Percentiles rank a stretch among this genome's conserved stretches.
Evolutionary conservation across 1,139 yeast genomes (phyloP).

Genomic region (Saccharomycopsis phalli): DNA sequence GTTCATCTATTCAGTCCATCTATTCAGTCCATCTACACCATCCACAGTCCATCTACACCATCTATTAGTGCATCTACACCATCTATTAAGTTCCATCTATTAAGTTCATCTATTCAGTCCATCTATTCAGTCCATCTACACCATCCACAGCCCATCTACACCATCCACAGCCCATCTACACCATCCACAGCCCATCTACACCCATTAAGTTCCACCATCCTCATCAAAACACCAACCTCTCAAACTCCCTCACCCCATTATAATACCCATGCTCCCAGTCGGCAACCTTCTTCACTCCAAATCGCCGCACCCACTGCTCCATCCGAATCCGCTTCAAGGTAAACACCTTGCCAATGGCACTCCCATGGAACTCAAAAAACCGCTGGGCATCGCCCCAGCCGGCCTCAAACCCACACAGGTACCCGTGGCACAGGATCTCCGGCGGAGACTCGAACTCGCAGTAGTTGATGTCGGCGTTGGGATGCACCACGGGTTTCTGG

Average conservation of each 20-base stretch:
- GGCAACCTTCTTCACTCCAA: slow-evolving; percentile 46
- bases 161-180: too few relatives aligned
- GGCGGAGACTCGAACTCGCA: slow-evolving; percentile 30
- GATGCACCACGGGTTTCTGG: too few relatives aligned
- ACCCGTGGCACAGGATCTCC: slow-evolving; percentile 72
- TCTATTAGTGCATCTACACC: too few relatives aligned
- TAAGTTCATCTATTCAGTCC: too few relatives aligned
- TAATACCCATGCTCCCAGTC: slow-evolving; percentile 83
- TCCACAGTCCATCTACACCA: too few relatives aligned
- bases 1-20: too few relatives aligned
- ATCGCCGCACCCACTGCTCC: slow-evolving; percentile 44
- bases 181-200: too few relatives aligned
- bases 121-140: too few relatives aligned
- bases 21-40: too few relatives aligned
- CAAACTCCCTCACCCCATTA: slow-evolving; percentile 36
- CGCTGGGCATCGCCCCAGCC: slow-evolving; percentile 65
- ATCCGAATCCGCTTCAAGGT: slow-evolving; percentile 55
- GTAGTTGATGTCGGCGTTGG: neutral
- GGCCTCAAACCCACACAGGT: slow-evolving; percentile 59
- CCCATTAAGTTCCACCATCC: too few relatives aligned
- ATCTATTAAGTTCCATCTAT: too few relatives aligned
- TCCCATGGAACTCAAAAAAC: slow-evolving; percentile 61
- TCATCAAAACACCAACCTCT: neutral
- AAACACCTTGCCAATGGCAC: slow-evolving; percentile 59
- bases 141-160: too few relatives aligned